Evolutionary conservation across 495 filamentous ascomycete species (phyloP), one percentile per base, ranked within the genome.

Genomic region (Aspergillus avenaceus): DNA sequence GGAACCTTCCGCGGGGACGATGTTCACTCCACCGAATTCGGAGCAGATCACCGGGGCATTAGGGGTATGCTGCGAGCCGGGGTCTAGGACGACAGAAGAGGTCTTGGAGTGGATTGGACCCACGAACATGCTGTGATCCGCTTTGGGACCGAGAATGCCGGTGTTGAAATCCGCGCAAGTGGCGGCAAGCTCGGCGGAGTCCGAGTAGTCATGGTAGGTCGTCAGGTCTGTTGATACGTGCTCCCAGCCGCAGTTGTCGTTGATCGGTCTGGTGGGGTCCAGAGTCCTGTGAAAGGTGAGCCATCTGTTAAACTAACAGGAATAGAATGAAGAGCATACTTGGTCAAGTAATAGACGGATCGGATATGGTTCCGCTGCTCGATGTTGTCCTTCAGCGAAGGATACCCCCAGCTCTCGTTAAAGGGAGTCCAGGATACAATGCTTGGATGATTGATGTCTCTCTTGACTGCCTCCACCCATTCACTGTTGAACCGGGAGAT

Each of bases 211-310:
- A 59, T 83, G 81, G 65, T 77, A 84, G 9, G 81, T 83, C 32
- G 75, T 79, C 0, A 84, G 66, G 44, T 84, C 78, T 1, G 77
- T 82, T 6, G 66, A 44, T 3, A 82, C 76, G 48, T 82, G 80
- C 38, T 84, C 78, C 81, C 81, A 84, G 45, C 81, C 81, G 53
- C 81, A 84, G 60, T 84, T 84, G 64, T 84, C 81, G 49, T 83
- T 84, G 43, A 84, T 69, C 8, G 79, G 78, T 12, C 81, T 68
- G 14, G 74, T 81, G 2, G 77, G 72, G 48, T 84, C 81, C 3
- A 84, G 66, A 0, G 73, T 72, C 49, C 69, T 75, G 32, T 21
- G 7, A 11, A 43, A 23, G 27, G 45, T 59, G 16, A 57, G 26
- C 28, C 22, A 36, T 22, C 19, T 12, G 26, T 36, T 26, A 45